These are phyloP conservation scores for Boletus rex-veris DNA, from an alignment of 768 basidiomycete genomes.

Conservation along the genomic window DNA sequence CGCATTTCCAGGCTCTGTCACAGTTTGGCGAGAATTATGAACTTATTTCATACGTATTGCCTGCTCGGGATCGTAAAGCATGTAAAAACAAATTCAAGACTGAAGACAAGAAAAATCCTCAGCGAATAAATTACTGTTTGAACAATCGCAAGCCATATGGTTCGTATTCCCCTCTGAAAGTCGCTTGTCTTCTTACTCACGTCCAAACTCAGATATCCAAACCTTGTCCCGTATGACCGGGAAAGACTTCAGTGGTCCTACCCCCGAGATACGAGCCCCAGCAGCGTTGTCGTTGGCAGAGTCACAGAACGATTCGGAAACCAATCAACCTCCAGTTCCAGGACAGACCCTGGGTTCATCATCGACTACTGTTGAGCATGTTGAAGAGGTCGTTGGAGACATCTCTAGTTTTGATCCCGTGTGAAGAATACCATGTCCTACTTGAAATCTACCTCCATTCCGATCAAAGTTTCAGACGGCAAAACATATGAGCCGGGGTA, in stretches of 20 bases:
- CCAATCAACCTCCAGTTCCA: neutral
- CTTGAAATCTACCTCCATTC: neutral
- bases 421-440: conserved; percentile 6
- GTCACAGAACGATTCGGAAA: conserved; percentile 1
- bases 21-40: conserved; percentile 95
- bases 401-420: conserved; percentile 23
- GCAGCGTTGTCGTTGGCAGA: conserved; percentile 35
- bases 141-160: conserved; percentile 74
- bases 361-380: conserved; percentile 31
- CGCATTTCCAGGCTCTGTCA: conserved; percentile 62
- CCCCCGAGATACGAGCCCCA: conserved; percentile 58
- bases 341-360: conserved; percentile 29
- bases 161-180: conserved; percentile 32
- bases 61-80: conserved; percentile 80
- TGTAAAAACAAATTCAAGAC: conserved; percentile 93
- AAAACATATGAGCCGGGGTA: conserved; percentile 44
- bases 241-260: conserved; percentile 80
- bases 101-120: conserved; percentile 79
- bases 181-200: neutral
- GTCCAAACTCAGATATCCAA: conserved; percentile 52
- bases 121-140: conserved; percentile 73
- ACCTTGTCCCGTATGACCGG: conserved; percentile 78
- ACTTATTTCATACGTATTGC: conserved; percentile 81
- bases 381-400: conserved; percentile 32
- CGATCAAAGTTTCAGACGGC: neutral